Conservation (phyloP, 2,329 filamentous ascomycete species). For the Ploettnerulaceae sp. region DNA sequence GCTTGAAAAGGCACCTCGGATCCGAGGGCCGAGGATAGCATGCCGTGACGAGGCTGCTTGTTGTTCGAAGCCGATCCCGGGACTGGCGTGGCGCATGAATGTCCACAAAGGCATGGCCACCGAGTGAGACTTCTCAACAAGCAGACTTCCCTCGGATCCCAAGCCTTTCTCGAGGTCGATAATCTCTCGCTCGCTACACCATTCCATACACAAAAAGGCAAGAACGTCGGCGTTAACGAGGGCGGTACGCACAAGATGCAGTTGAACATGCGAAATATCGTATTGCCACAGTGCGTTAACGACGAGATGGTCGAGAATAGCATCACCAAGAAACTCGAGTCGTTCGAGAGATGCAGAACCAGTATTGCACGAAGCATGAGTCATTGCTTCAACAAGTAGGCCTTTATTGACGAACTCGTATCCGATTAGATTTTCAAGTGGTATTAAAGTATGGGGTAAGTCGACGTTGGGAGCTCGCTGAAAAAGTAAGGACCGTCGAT, state of each 20-base stretch:
- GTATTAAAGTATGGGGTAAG: slow-evolving; percentile 39
- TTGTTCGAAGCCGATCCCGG: slow-evolving; percentile 45
- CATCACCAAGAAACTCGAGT: slow-evolving; percentile 84
- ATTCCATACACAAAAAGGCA: slow-evolving; percentile 67
- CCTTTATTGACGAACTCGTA: slow-evolving; percentile 65
- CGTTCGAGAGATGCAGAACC: slow-evolving; percentile 58
- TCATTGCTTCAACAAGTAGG: slow-evolving; percentile 73
- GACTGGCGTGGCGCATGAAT: slow-evolving; percentile 59
- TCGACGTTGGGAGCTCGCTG: slow-evolving; percentile 36
- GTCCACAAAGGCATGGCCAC: slow-evolving; percentile 49
- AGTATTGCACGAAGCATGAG: slow-evolving; percentile 59
- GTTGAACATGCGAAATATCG: slow-evolving; percentile 49
- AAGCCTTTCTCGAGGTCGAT: slow-evolving; percentile 16
- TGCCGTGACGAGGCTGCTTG: slow-evolving; percentile 16
- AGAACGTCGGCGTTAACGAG: slow-evolving; percentile 78
- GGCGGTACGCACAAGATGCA: slow-evolving; percentile 72
- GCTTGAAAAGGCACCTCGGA: slow-evolving; percentile 46
- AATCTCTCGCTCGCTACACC: slow-evolving; percentile 36
- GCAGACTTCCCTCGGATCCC: slow-evolving; percentile 2
- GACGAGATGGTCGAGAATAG: slow-evolving; percentile 75
- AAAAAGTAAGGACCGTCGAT: slow-evolving; percentile 42
- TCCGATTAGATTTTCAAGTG: slow-evolving; percentile 62
- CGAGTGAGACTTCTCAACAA: background rate
- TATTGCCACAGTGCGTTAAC: slow-evolving; percentile 51
- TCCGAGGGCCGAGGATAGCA: slow-evolving; percentile 40